Percentiles rank a stretch among this genome's conserved stretches.
These are phyloP conservation scores for Alternaria angustiovoidea DNA, from an alignment of 2,329 filamentous ascomycete genomes.

Conservation along the genomic window DNA sequence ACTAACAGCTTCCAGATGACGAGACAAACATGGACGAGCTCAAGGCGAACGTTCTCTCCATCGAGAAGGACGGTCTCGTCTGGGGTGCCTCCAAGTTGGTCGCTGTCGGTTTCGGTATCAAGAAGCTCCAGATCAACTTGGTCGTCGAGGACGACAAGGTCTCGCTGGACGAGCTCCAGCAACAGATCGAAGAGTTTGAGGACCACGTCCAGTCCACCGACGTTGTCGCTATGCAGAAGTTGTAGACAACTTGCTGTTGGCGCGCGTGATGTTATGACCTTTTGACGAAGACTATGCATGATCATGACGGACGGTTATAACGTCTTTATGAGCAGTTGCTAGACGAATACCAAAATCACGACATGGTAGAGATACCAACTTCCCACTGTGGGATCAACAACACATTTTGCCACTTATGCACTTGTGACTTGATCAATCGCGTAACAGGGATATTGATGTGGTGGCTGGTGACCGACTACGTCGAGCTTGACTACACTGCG, in stretches of 20 bases:
- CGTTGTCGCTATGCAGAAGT: slow-evolving; percentile 68
- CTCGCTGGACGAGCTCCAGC: slow-evolving; percentile 84
- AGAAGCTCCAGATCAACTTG: slow-evolving; percentile 98
- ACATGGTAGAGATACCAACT: slow-evolving; percentile 35
- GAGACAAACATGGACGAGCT: slow-evolving; percentile 90
- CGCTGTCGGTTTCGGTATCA: slow-evolving; percentile 94
- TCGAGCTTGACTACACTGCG: too few relatives aligned
- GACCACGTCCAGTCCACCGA: slow-evolving; percentile 97
- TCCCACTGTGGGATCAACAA: slow-evolving; percentile 26
- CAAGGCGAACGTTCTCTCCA: slow-evolving; percentile 79
- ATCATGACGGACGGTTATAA: slow-evolving; percentile 42
- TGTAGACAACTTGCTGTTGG: slow-evolving; percentile 39
- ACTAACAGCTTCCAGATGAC: slow-evolving; percentile 68
- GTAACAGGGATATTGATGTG: background rate
- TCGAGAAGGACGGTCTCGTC: slow-evolving; percentile 91
- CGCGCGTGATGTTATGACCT: slow-evolving; percentile 13
- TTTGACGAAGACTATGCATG: slow-evolving; percentile 26
- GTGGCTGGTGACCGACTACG: too few relatives aligned
- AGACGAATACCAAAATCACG: slow-evolving; percentile 38
- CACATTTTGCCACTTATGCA: slow-evolving; percentile 13
- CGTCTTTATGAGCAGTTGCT: slow-evolving; percentile 45
- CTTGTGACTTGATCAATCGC: slow-evolving; percentile 2
- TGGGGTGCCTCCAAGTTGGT: slow-evolving; percentile 95
- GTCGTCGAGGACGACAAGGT: slow-evolving; percentile 98
- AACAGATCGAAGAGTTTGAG: slow-evolving; percentile 84